Percentiles rank a stretch among this genome's conserved stretches.
Evolutionary conservation across 768 basidiomycete genomes (phyloP).

Genomic region (Lactarius hatsudake): DNA sequence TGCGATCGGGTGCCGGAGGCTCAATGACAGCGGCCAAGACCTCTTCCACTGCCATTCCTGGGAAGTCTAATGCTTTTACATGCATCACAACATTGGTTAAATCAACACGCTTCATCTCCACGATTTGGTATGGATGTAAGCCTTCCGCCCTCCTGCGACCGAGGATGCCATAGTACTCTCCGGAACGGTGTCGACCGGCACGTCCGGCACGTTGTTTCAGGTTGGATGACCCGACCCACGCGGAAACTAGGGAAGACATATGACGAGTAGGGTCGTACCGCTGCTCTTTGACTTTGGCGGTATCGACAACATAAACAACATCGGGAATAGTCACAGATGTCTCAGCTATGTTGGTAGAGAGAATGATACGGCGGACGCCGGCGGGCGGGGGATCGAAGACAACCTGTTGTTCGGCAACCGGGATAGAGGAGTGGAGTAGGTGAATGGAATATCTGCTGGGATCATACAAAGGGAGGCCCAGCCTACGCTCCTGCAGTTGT

Average conservation of each 20-base stretch:
- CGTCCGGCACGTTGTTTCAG: slow-evolving; percentile 89
- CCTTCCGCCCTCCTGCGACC: slow-evolving; percentile 55
- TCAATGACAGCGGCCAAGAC: slow-evolving; percentile 85
- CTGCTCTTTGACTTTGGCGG: slow-evolving; percentile 84
- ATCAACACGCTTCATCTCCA: slow-evolving; percentile 93
- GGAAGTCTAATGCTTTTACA: slow-evolving; percentile 89
- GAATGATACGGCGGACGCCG: slow-evolving; percentile 82
- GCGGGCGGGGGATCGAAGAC: slow-evolving; percentile 80
- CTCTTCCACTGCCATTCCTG: slow-evolving; percentile 80
- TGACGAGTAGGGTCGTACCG: slow-evolving; percentile 86
- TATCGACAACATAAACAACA: slow-evolving; percentile 91
- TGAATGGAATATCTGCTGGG: slow-evolving; percentile 63
- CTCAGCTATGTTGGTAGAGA: slow-evolving; percentile 94
- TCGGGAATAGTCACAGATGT: slow-evolving; percentile 95
- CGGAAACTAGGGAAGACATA: slow-evolving; percentile 84
- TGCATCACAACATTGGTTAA: slow-evolving; percentile 94
- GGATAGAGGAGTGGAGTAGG: slow-evolving; percentile 85
- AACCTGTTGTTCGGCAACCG: slow-evolving; percentile 82
- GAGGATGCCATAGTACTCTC: slow-evolving; percentile 88
- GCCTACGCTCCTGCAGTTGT: slow-evolving; percentile 46
- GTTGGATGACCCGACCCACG: slow-evolving; percentile 90
- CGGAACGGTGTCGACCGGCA: slow-evolving; percentile 86
- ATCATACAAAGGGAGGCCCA: slow-evolving; percentile 63
- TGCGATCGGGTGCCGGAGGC: slow-evolving; percentile 74
- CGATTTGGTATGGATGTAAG: slow-evolving; percentile 78